Evolutionary conservation across 495 filamentous ascomycete genomes (phyloP), one percentile per base, ranked within the genome.

Genomic region (Poronia punctata): DNA sequence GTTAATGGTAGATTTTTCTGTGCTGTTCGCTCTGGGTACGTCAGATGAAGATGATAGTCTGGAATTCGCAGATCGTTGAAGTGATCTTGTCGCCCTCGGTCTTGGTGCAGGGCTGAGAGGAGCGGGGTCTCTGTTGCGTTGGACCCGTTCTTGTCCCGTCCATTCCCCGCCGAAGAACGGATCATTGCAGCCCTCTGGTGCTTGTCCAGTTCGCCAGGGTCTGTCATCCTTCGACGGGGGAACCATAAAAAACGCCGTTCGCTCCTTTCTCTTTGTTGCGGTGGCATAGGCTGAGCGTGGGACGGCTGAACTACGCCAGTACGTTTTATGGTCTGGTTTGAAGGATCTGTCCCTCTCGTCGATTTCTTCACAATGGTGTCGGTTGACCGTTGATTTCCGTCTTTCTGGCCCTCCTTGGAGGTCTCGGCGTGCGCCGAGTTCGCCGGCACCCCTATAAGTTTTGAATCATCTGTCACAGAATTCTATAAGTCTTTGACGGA

Each of bases 241-340:
- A 43, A 50, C 52, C 54, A 58, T 58, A 58, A 58, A 58, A 58
- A 58, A 58, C 41, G 48, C 24, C 37, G 52, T 23, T 43, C 43
- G 5, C 33, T 44, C 11, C 46, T 55, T 12, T 42, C 22, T 38
- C 43, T 16, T 11, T 37, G 8, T 11, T 5, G 3, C 6, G 33
- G 15, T 10, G 41, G 25, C 5, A 23, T 30, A 17, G 10, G 26
- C 20, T 19, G 31, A 30, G 17, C n/a, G 9, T 14, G 19, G 9
- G 3, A n/a, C n/a, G 24, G 17, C 6, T 37, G 9, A 14, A 18
- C 3, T 9, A 23, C 20, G 10, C 19, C 37, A 3, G 23, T 18
- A 1, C 19, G 8, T 20, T 23, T 36, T 9, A 14, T 37, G 17
- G 41, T 11, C 6, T n/a, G 24, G 18, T 9, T 24, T 37, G 25